Base-by-base conservation (phyloP, 2,329 filamentous ascomycete genomes). In the Didymella pinodella region DNA sequence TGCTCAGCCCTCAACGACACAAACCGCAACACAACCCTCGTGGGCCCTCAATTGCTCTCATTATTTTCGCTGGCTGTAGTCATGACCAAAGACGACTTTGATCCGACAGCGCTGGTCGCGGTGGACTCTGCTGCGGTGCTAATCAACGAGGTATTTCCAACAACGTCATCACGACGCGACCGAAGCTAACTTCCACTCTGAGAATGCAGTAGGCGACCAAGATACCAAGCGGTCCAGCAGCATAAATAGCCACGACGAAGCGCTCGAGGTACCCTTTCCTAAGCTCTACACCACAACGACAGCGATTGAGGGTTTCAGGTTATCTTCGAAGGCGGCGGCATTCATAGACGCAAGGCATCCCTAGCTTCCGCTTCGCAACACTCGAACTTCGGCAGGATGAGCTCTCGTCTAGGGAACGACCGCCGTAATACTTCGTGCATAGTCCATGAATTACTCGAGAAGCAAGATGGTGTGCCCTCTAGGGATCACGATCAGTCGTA, bases 321-420 rank as follows among this genome's bases (percentile, higher is more conserved):
- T 46, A 78, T 85, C 49, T 86, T 88, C 69, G 82, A 83, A 66
- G 77, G 79, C 45, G 81, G 83, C 54, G 79, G 72, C 58, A 78
- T 74, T 47, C 83, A 84, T 62, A 83, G 86, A 54, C 84, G 86
- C 66, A 86, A 86, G 76, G 86, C 86, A 20, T 88, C 86, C 3
- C 78, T 88, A 20, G 83, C 83, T 32, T 74, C 79, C 58, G 68
- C 80, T 32, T 12, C 50, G 2, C 54, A 62, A n/a, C 48, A 61
- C 4, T 18, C 43, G 0, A 34, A 36, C 22, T 36, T 44, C 6
- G 59, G 52, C 49, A 62, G 55, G 11, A 68, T 68, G 59, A 54
- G 55, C 22, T 71, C 74, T 29, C 75, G 76, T 25, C 72, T 78
- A 14, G 59, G 77, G 58, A 63, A 77, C 77, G 54, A 58, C 40